Base-by-base conservation (phyloP, 352 stramenopile species). In the Hyaloperonospora arabidopsidis region DNA sequence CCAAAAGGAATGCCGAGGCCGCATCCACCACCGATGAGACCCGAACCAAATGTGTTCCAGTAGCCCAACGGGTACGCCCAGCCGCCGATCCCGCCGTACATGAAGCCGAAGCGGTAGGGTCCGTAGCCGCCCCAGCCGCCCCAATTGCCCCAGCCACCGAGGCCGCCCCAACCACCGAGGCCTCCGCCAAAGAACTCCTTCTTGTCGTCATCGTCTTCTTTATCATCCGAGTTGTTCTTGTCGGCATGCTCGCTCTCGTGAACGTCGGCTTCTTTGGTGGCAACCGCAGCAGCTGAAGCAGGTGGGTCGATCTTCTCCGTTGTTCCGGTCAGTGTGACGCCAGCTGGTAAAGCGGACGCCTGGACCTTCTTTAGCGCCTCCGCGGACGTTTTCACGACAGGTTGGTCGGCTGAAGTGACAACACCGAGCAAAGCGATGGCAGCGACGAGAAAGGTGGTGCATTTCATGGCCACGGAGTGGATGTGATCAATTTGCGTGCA, bases 21-120 rank as follows among this genome's bases (percentile, higher is more conserved):
- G 43, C 52, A 70, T 14, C 52, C 52, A 34, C 57, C 61, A 19
- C 52, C 52, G 38, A 63, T 66, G 19, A 66, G 21, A 54, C 57
- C 56, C 11, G 51, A 40, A 17, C 56, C 62, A 29, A 54, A 70
- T 25, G 48, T 28, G 55, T 75, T 75, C 59, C 67, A 75, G 60
- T 70, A 75, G 13, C 48, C 49, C 28, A 75, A 23, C 54, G 63
- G 63, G 45, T 75, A 75, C 12, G 63, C 67, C 67, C 67, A 75
- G 13, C 67, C 67, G 23, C 34, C 21, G 13, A 59, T 15, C 1
- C 66, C 66, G n/a, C 52, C 43, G 41, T 46, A 69, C 12, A 44
- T 46, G 54, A 64, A 73, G 21, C 65, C 53, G 40, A 65, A 70
- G 60, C 19, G 95, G 93, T 53, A 97, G 97, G 64, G 94, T 69